Evolutionary conservation across 768 basidiomycete genomes (phyloP), one percentile per base, ranked within the genome.

Genomic region (Floccularia luteovirens): DNA sequence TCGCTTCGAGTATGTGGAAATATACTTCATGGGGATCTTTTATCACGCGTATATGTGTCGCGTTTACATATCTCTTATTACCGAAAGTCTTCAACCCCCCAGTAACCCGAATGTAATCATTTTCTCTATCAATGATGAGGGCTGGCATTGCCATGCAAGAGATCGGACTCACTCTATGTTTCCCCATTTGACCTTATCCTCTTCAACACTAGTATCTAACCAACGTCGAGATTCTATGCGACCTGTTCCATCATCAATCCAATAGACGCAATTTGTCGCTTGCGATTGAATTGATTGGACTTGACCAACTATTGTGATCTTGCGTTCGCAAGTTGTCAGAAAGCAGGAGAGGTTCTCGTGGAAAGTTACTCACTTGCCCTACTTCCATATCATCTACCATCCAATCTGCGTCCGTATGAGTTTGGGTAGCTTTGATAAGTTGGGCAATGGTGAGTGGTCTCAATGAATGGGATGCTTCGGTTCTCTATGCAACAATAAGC

Each of bases 351-450:
- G 36, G 5, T 37, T 7, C 31, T 19, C 10, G 21, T 13, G 20
- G 37, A 2, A 47, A 11, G 5, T 35, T 20, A 54, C 47, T 8
- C 47, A 89, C 93, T 59, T 90, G 88, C 35, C 85, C 85, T 43
- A 92, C 68, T 46, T 92, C 86, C 3, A 70, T 61, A 21, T 79
- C 84, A 43, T 91, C 91, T 24, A 98, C 67, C 43, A 70, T 69
- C 79, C 90, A 96, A 43, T 93, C 90, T 2, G 88, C 83, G 48
- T 97, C 93, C 1, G 83, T 70, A 54, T 94, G 89, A 4, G 81
- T 71, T 65, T 93, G 91, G n/a, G 64, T 70, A 1, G 92, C 85
- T 48, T 75, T 72, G 24, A 67, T 55, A 32, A 96, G 69, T 54
- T 94, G 91, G 38, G 39, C 39, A 5, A 13, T 19, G 7, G 39